Evolutionary conservation across 2,329 filamentous ascomycete species (phyloP).

Genomic region (Pseudocercospora ulei): DNA sequence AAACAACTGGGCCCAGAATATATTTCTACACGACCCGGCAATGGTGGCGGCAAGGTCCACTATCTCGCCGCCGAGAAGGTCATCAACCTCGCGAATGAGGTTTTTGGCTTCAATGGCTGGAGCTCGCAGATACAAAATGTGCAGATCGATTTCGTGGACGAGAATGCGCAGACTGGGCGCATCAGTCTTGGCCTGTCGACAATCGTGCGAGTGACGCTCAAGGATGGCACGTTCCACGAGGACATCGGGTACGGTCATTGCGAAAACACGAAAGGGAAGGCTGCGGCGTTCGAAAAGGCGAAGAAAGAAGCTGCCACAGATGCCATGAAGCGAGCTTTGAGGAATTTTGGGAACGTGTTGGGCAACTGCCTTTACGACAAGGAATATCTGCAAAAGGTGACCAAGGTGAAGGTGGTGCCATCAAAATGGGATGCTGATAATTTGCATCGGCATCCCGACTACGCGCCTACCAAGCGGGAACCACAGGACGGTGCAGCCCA

Average conservation of each 20-base stretch:
- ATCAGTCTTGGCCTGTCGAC: constrained; percentile 81
- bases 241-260: constrained; percentile 95
- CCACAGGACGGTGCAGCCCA: constrained; percentile 16
- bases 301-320: constrained; percentile 98
- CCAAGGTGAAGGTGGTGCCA: constrained; percentile 72
- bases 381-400: constrained; percentile 80
- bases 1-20: constrained; percentile 94
- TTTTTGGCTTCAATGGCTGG: constrained; percentile 97
- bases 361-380: constrained; percentile 99
- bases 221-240: constrained; percentile 93
- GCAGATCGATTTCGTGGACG: constrained; percentile 90
- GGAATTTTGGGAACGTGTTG: constrained; percentile 89
- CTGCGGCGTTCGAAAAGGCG: constrained; percentile 91
- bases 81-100: constrained; percentile 86
- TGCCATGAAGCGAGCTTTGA: constrained; percentile 75
- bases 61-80: constrained; percentile 95
- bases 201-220: constrained; percentile 78
- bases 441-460: constrained; percentile 73
- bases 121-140: constrained; percentile 91
- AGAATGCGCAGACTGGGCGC: constrained; percentile 65
- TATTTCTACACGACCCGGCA: constrained; percentile 74
- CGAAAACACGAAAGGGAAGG: constrained; percentile 92
- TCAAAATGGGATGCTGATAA: constrained; percentile 68
- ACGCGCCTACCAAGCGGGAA: constrained; percentile 52
- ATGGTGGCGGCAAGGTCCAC: constrained; percentile 75